phyloP scores from a whole-genome alignment of 768 basidiomycete species.

The Lanmaoa rubissima region DNA sequence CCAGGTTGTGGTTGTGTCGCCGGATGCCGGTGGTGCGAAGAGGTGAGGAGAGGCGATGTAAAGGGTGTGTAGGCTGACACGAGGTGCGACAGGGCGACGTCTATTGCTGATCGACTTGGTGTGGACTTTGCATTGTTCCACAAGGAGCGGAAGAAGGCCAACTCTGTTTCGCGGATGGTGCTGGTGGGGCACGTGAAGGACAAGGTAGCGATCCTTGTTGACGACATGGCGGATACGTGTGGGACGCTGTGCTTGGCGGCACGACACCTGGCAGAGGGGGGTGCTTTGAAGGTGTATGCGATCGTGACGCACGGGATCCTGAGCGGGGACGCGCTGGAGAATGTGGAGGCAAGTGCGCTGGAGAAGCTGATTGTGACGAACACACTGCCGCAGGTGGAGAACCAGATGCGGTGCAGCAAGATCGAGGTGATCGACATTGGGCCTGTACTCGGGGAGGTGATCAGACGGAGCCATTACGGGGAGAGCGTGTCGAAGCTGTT shows the following conservation, averaged over 20 bases:
- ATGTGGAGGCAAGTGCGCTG: conserved; percentile 69
- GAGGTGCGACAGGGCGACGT: conserved; percentile 71
- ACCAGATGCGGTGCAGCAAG: conserved; percentile 68
- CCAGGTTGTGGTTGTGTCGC: conserved; percentile 92
- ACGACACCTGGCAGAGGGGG: conserved; percentile 83
- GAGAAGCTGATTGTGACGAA: conserved; percentile 98
- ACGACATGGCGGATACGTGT: conserved; percentile 98
- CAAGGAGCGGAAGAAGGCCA: conserved; percentile 97
- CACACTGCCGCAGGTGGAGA: conserved; percentile 86
- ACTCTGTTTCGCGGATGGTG: conserved; percentile 92
- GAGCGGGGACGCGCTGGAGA: conserved; percentile 81
- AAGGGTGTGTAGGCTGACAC: conserved; percentile 14
- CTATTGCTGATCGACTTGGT: conserved; percentile 92
- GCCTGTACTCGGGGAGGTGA: conserved; percentile 92
- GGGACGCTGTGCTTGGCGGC: conserved; percentile 93
- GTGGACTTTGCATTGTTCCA: conserved; percentile 99
- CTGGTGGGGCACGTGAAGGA: conserved; percentile 92
- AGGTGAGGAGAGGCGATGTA: conserved; percentile 48
- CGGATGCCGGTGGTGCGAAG: conserved; percentile 98
- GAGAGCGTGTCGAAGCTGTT: conserved; percentile 89
- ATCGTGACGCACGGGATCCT: conserved; percentile 97
- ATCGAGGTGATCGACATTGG: conserved; percentile 95
- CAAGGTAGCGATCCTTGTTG: conserved; percentile 92
- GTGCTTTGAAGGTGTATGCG: conserved; percentile 81
- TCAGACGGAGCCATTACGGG: conserved; percentile 95